Evolutionary conservation across 306 rosid species (phyloP), one percentile per base, ranked within the genome.

Genomic region (Macrotyloma uniflorum): DNA sequence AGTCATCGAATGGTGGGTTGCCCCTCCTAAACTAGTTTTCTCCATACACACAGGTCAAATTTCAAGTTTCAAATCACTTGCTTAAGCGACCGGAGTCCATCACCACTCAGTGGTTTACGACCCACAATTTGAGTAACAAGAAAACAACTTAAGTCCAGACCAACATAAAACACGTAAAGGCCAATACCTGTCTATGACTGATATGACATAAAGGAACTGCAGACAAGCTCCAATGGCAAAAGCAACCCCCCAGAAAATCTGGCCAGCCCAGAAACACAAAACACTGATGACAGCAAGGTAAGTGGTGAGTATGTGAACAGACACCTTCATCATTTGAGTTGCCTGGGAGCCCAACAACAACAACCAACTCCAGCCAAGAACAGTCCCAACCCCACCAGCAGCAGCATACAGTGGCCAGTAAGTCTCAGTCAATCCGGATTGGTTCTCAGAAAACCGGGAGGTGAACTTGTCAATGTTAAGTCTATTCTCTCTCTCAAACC

Each of bases 201-300:
- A 89, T 68, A 96, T 66, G 69, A 96, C 94, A 85, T 96, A 93
- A 75, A 96, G 82, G 91, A 96, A 96, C 87, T 93, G 94, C 80
- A 96, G 72, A 12, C 75, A 87, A 13, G 97, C 99, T 1, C 94
- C 98, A 64, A 87, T 80, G 9, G 93, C 96, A 83, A 93, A 96
- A 47, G 93, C 89, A 50, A 93, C 89, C 3, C 99, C 99, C 97
- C 96, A 96, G 76, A 96, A 96, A 76, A 87, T 67, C 79, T 88
- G 92, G 13, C 69, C 58, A 13, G 92, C 89, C 99, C 98, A 96
- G 81, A 96, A 96, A 79, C 93, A 93, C 81, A 93, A 85, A 81
- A 96, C 99, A 84, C 99, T 91, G 22, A 96, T 76, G 47, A 96
- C 98, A 78, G 98, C 97, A 67, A 96, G 96, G 82, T 91, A 96